Base-by-base conservation (phyloP, 371 early-diverging fungal genomes). In the Mortierella sp. region DNA sequence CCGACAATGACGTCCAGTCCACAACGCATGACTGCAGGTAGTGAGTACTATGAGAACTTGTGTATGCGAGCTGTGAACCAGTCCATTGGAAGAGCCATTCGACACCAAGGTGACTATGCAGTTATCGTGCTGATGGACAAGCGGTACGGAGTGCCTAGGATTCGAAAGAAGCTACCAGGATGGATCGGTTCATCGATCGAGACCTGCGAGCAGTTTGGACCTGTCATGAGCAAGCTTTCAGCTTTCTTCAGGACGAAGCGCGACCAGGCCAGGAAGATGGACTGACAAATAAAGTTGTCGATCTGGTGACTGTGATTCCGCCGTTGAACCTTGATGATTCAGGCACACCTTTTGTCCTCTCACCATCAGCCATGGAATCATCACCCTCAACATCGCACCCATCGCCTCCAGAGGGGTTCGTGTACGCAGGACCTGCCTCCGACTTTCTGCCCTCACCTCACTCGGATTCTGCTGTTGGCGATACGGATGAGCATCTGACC, bases 11-110 rank as follows among this genome's bases (percentile, higher is more conserved):
- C n/a, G 12, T n/a, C 52, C 9, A 18, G 59, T 12, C 21, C 67
- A 2, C 10, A 21, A 30, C 56, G 67, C 16, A 65, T 70, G 58
- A 66, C 71, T 16, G 86, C 87, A 31, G 91, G 90, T 1, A 82
- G 73, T 28, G 93, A 92, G 56, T 92, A 93, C 69, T 96, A 96
- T 58, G 94, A 95, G 70, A 94, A 95, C 64, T 70, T 96, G 30
- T 96, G 96, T 81, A 97, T 99, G 97, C 89, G 93, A 28, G 91
- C 94, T 5, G 96, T 99, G 0, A 99, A 99, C 81, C 99, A 99
- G 79, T 92, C 97, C 2, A 95, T 97, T 52, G 97, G 96, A 34
- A 86, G 99, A 54, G 97, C 96, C 4, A 92, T 98, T 58, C 86
- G 99, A 31, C 96, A 97, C 80, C 85, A 82, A 50, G 80, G 88